Evolutionary conservation across 805 yeast genomes (phyloP), one percentile per base, ranked within the genome.

Genomic region (Sugiyamaella chiloensis): DNA sequence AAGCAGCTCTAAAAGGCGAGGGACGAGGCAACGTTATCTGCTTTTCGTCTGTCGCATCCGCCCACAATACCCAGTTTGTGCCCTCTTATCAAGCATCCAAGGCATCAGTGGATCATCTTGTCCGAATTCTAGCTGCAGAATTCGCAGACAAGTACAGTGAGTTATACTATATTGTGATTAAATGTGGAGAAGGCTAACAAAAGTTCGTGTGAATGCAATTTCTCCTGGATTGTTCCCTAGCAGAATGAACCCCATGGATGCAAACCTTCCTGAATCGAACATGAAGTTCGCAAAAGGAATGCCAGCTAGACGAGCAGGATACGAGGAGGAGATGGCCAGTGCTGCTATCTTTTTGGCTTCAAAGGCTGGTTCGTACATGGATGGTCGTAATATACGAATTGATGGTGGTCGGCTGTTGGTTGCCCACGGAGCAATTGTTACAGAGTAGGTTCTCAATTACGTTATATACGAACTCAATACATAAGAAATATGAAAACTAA

Each of bases 181-280:
- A 42, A 32, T 21, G 6, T 19, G 7, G 6, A 8, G 5, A n/a
- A 16, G 9, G 19, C 37, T 21, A 24, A 24, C 32, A 24, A 8
- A 12, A 20, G 46, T 42, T 16, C 46, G 46, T 12, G 46, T 42
- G 14, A 42, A 42, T 42, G 32, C 46, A 4, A 42, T 42, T 11
- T 42, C 40, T 17, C 40, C 20, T 12, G 37, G 20, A 24, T 16
- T 42, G 29, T 42, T 32, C 14, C 34, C 20, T 21, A 42, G 34
- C 29, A 32, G 24, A 14, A 42, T 24, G 46, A 42, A 24, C 11
- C 35, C 42, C 27, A 39, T 39, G 42, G 24, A 35, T 40, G 14
- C 40, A 6, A 11, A 39, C 31, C 14, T n/a, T 12, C 37, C 37
- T 9, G 37, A 34, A 19, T 34, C 37, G 6, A 34, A 34, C 20